phyloP scores from a whole-genome alignment of 305 asterid genomes.

The Stenogyne calaminthoides region DNA sequence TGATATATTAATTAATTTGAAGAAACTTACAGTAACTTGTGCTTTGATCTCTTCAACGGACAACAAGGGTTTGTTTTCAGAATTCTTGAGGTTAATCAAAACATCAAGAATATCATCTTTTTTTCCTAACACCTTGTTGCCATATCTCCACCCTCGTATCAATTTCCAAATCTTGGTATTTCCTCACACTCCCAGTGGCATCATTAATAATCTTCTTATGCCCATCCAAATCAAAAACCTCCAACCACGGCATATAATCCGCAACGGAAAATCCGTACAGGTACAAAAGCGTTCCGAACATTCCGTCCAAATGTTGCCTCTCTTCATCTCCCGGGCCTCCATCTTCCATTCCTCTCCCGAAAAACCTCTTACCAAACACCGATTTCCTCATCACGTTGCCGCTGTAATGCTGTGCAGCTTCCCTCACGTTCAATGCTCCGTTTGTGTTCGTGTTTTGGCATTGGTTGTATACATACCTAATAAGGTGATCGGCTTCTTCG shows the following conservation, averaged over 20 bases:
- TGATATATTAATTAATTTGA: too few relatives aligned
- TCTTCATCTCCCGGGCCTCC: neutral
- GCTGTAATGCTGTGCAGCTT: neutral
- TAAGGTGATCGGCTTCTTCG: neutral
- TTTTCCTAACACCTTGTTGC: neutral
- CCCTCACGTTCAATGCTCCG: neutral
- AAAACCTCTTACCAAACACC: neutral
- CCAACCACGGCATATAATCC: neutral
- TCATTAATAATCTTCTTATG: neutral
- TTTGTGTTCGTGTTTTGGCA: neutral
- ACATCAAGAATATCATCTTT: neutral
- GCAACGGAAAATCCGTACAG: neutral
- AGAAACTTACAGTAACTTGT: neutral
- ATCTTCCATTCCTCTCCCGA: neutral
- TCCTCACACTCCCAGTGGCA: neutral
- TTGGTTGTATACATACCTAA: neutral
- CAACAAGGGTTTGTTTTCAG: neutral
- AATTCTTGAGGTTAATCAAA: neutral
- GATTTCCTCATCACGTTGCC: neutral
- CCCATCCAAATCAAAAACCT: neutral
- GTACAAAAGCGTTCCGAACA: neutral
- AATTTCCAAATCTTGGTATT: neutral
- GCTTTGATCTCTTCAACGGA: neutral
- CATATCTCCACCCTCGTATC: neutral
- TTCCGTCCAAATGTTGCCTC: neutral